A percentile compares a stretch with the other conserved stretches of the same genome.
Conservation (phyloP, 768 basidiomycete species). For the Amanita polypyramis region DNA sequence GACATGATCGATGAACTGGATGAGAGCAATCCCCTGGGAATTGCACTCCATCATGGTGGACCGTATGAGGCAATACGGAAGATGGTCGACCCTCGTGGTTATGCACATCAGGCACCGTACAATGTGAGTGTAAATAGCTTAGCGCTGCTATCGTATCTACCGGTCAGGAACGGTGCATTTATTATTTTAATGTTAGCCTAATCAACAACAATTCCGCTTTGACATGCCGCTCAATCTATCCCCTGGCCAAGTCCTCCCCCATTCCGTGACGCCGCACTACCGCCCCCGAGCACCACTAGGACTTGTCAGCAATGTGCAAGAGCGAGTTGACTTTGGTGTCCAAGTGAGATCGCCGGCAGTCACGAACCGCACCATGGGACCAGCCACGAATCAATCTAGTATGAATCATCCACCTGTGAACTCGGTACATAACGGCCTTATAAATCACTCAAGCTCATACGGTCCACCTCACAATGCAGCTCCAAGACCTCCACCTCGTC, state of each 20-base stretch:
- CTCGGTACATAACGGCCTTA: neutral
- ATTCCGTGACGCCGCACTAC: conserved; percentile 15
- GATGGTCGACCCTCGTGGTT: conserved; percentile 15
- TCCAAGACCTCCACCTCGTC: neutral
- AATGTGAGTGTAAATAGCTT: neutral
- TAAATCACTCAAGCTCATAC: neutral
- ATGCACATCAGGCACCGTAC: neutral
- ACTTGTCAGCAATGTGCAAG: neutral
- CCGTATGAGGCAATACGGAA: conserved; percentile 60
- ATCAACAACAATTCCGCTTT: conserved; percentile 17
- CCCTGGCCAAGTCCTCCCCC: conserved; percentile 49
- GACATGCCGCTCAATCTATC: conserved; percentile 40
- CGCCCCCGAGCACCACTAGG: conserved; percentile 2
- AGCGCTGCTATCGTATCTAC: neutral
- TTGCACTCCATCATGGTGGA: conserved; percentile 54
- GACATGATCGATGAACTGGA: conserved; percentile 75
- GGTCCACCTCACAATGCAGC: neutral
- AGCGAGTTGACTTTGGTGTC: neutral
- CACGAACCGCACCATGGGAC: neutral
- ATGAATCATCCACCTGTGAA: neutral
- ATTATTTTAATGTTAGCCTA: neutral
- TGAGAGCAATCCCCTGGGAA: conserved; percentile 61
- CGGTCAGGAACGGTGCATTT: neutral
- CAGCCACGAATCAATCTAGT: neutral
- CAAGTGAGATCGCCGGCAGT: neutral